A percentile compares a stretch with the other conserved stretches of the same genome.
Evolutionary conservation across 1,284 basidiomycete species (phyloP).

Genomic region (Trametes polyzona): DNA sequence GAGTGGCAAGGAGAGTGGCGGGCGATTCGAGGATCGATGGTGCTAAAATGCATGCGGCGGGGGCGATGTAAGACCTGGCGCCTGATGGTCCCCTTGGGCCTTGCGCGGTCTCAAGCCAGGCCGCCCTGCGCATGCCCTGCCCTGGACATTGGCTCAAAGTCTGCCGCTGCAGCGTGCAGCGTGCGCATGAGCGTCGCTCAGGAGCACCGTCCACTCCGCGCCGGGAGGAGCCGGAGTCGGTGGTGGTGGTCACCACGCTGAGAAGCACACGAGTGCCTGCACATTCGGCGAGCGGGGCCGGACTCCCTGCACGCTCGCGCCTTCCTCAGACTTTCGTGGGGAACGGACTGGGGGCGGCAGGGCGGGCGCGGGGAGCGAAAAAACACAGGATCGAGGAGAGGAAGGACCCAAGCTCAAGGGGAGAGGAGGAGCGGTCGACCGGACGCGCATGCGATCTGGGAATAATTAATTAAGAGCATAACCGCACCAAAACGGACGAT

Average conservation of each 20-base stretch:
- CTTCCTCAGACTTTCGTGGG: background rate
- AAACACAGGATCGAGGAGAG: too few relatives aligned
- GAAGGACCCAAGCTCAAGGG: background rate
- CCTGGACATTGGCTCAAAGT: conserved; percentile 1
- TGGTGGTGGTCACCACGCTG: background rate
- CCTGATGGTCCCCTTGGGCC: background rate
- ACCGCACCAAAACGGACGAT: conserved; percentile 16
- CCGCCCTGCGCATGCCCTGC: conserved; percentile 1
- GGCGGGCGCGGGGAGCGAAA: conserved; percentile 4
- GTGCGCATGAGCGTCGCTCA: background rate
- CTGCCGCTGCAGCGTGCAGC: background rate
- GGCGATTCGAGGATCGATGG: conserved; percentile 15
- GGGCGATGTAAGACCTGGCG: conserved; percentile 2
- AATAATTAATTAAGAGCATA: conserved; percentile 25
- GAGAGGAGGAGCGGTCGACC: conserved; percentile 19
- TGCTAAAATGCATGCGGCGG: conserved; percentile 11
- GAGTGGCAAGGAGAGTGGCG: conserved; percentile 1
- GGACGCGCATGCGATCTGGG: conserved; percentile 19
- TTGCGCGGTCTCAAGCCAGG: background rate
- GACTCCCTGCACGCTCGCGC: background rate
- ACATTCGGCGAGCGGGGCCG: conserved; percentile 14
- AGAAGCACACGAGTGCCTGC: conserved; percentile 1
- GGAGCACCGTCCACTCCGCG: conserved; percentile 12
- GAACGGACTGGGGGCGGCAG: background rate
- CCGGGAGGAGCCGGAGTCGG: background rate